A percentile compares a stretch with the other conserved stretches of the same genome.
Evolutionary conservation across 176 grass and related monocot genomes (phyloP).

Genomic region (Ampelocalamus luodianensis): DNA sequence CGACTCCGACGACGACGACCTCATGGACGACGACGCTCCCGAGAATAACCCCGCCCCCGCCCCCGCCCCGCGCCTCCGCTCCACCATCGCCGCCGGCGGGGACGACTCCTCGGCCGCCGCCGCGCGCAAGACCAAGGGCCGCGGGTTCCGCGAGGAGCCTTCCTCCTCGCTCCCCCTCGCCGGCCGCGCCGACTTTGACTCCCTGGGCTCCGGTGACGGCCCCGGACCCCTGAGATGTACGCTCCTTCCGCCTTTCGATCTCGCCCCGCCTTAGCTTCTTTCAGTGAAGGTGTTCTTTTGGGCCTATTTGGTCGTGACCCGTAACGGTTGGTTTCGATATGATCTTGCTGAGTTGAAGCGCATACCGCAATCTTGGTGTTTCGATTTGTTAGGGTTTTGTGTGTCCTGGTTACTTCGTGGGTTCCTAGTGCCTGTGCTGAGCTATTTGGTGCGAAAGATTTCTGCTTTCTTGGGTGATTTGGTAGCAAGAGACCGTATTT

Average conservation of each 20-base stretch:
- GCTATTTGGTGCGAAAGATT: background rate
- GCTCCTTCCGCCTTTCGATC: background rate
- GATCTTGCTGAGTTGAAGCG: conserved; percentile 7
- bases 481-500: background rate
- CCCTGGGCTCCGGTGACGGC: conserved; percentile 54
- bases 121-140: conserved; percentile 62
- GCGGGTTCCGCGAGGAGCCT: conserved; percentile 66
- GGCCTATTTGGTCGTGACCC: background rate
- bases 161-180: conserved; percentile 34
- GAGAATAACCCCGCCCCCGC: conserved; percentile 31
- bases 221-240: conserved; percentile 65
- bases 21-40: conserved; percentile 68
- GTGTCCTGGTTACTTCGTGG: background rate
- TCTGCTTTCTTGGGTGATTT: background rate
- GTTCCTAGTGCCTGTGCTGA: background rate
- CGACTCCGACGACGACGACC: conserved; percentile 70
- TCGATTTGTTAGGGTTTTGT: background rate
- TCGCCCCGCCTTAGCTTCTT: background rate
- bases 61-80: conserved; percentile 48
- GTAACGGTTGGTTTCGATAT: background rate
- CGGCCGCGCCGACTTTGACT: conserved; percentile 54
- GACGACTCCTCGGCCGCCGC: background rate
- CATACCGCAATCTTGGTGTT: background rate
- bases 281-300: background rate
- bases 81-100: conserved; percentile 50